Evolutionary conservation across 202 grass and related monocot species (phyloP).

Genomic region (Bolboschoenoplectus hybrid): DNA sequence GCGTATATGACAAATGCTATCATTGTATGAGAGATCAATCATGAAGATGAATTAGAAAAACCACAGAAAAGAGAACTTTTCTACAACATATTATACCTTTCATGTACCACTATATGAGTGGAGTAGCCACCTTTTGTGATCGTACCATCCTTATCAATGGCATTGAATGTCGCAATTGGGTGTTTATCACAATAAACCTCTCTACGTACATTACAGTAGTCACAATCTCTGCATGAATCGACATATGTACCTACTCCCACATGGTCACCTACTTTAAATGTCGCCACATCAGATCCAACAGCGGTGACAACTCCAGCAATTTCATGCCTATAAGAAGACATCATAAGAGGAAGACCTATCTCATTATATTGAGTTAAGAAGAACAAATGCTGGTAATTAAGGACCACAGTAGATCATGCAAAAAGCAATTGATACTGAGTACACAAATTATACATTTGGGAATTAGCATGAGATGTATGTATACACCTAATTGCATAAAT

Average conservation of each 20-base stretch:
- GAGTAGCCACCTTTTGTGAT: slow-evolving; percentile 57
- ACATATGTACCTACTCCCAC: slow-evolving; percentile 51
- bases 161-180: slow-evolving; percentile 31
- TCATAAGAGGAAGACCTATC: neutral
- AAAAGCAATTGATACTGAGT: neutral
- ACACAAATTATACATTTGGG: neutral
- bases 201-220: slow-evolving; percentile 38
- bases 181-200: slow-evolving; percentile 39
- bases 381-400: neutral
- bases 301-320: slow-evolving; percentile 44
- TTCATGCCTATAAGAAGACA: slow-evolving; percentile 46
- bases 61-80: neutral
- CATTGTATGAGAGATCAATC: neutral
- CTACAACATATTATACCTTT: slow-evolving; percentile 34
- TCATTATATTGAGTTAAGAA: neutral
- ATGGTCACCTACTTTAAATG: slow-evolving; percentile 49
- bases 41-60: neutral
- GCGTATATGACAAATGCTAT: neutral
- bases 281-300: slow-evolving; percentile 41
- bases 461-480: neutral
- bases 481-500: too few species aligned
- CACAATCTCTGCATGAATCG: slow-evolving; percentile 49
- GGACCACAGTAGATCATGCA: neutral
- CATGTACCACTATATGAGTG: slow-evolving; percentile 44
- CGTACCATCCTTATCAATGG: slow-evolving; percentile 49